Conservation (phyloP, 2,329 filamentous ascomycete genomes). For the Aspergillus candidus region DNA sequence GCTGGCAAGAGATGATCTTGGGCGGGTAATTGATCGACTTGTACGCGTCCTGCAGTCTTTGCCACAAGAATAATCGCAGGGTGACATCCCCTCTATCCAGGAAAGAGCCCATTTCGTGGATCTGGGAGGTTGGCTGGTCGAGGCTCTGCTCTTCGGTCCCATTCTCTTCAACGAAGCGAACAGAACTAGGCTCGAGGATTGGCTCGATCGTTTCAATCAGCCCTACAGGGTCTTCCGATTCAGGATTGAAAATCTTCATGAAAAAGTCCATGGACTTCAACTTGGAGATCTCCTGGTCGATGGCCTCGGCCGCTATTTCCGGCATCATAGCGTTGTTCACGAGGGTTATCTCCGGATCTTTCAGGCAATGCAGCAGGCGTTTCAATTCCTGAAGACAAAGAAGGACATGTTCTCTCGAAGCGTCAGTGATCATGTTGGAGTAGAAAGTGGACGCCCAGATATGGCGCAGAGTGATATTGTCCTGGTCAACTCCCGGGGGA, state of each 20-base stretch:
- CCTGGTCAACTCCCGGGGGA: slow-evolving; percentile 26
- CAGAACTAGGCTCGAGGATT: slow-evolving; percentile 64
- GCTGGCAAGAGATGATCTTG: slow-evolving; percentile 79
- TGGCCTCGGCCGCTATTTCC: slow-evolving; percentile 72
- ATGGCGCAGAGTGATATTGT: slow-evolving; percentile 52
- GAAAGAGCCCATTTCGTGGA: slow-evolving; percentile 79
- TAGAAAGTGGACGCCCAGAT: slow-evolving; percentile 62
- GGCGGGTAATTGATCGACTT: slow-evolving; percentile 75
- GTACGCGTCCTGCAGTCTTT: slow-evolving; percentile 84
- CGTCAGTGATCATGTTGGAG: slow-evolving; percentile 51
- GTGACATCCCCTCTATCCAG: slow-evolving; percentile 74
- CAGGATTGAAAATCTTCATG: slow-evolving; percentile 76
- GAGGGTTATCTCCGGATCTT: slow-evolving; percentile 52
- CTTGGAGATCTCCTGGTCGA: slow-evolving; percentile 85
- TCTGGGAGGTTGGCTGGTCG: slow-evolving; percentile 45
- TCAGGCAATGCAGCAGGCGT: slow-evolving; percentile 44
- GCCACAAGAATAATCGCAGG: slow-evolving; percentile 81
- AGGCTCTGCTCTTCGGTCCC: slow-evolving; percentile 13
- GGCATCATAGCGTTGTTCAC: slow-evolving; percentile 85
- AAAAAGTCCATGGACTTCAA: slow-evolving; percentile 97
- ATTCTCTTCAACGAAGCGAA: slow-evolving; percentile 23
- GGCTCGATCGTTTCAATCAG: slow-evolving; percentile 91
- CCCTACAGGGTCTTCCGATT: slow-evolving; percentile 70
- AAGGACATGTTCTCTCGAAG: slow-evolving; percentile 54
- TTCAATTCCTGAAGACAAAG: slow-evolving; percentile 60